phyloP scores from a whole-genome alignment of 2,329 filamentous ascomycete species.

The Trichoderma sp. region DNA sequence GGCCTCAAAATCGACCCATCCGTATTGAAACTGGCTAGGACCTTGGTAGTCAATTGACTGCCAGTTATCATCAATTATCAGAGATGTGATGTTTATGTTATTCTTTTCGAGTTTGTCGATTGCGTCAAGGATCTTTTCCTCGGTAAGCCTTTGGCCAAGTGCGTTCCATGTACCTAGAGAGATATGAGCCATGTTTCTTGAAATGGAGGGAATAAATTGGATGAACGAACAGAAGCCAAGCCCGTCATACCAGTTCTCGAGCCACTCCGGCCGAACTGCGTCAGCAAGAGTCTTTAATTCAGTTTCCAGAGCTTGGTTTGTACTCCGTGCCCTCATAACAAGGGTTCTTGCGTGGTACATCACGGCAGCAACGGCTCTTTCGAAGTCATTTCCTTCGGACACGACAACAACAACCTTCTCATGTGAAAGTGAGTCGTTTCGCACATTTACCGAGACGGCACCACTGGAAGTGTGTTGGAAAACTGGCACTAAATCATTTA shows the following conservation, averaged over 20 bases:
- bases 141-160: constrained; percentile 77
- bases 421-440: constrained; percentile 62
- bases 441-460: constrained; percentile 63
- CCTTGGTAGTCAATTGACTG: constrained; percentile 64
- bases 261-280: constrained; percentile 62
- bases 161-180: constrained; percentile 83
- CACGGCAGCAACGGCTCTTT: constrained; percentile 72
- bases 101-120: constrained; percentile 67
- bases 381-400: constrained; percentile 69
- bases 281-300: constrained; percentile 47
- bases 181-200: too few relatives aligned
- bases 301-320: constrained; percentile 41
- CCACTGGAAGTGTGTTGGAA: constrained; percentile 65
- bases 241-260: constrained; percentile 87
- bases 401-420: constrained; percentile 63
- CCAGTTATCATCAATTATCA: constrained; percentile 99
- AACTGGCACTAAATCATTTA: constrained; percentile 66
- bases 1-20: constrained; percentile 85
- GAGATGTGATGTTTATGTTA: constrained; percentile 73
- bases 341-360: constrained; percentile 80
- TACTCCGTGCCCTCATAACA: constrained; percentile 39
- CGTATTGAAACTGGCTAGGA: constrained; percentile 53
- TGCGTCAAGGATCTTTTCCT: constrained; percentile 73
- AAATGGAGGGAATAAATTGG: not conserved
- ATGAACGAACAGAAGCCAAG: constrained; percentile 72